phyloP scores from a whole-genome alignment of 495 filamentous ascomycete genomes.

The Aspergillus wentii region DNA sequence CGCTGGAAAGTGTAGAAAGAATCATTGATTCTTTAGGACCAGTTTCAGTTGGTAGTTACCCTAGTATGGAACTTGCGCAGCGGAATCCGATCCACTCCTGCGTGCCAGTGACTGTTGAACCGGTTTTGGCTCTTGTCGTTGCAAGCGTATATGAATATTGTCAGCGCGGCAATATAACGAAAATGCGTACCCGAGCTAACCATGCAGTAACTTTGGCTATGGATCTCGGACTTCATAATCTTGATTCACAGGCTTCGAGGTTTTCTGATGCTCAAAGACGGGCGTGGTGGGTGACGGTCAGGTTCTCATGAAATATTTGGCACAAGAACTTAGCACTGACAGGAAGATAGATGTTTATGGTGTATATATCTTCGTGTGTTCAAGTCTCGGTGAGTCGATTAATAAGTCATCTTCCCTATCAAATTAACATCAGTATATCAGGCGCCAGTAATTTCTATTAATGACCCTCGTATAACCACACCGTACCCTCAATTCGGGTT shows the following conservation, averaged over 20 bases:
- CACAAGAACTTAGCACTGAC: conserved; percentile 34
- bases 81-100: too few relatives aligned
- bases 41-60: too few relatives aligned
- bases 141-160: too few relatives aligned
- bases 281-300: conserved; percentile 51
- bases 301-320: conserved; percentile 10
- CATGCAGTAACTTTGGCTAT: conserved; percentile 43
- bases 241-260: conserved; percentile 24
- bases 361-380: conserved; percentile 15
- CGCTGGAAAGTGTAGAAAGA: too few relatives aligned
- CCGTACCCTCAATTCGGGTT: conserved; percentile 37
- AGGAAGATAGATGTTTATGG: conserved; percentile 21
- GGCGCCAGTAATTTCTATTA: conserved; percentile 38
- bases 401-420: conserved; percentile 9
- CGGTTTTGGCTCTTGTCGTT: too few relatives aligned
- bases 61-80: too few relatives aligned
- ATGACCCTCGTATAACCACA: conserved; percentile 43
- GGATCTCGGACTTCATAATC: conserved; percentile 38
- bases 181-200: conserved; percentile 45
- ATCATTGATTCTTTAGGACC: too few relatives aligned
- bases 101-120: too few relatives aligned
- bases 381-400: conserved; percentile 6
- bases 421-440: conserved; percentile 8
- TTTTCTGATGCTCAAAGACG: conserved; percentile 42
- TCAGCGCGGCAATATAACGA: too few relatives aligned